Conservation (phyloP, 2,329 filamentous ascomycete species). For the Volutella citrinella region DNA sequence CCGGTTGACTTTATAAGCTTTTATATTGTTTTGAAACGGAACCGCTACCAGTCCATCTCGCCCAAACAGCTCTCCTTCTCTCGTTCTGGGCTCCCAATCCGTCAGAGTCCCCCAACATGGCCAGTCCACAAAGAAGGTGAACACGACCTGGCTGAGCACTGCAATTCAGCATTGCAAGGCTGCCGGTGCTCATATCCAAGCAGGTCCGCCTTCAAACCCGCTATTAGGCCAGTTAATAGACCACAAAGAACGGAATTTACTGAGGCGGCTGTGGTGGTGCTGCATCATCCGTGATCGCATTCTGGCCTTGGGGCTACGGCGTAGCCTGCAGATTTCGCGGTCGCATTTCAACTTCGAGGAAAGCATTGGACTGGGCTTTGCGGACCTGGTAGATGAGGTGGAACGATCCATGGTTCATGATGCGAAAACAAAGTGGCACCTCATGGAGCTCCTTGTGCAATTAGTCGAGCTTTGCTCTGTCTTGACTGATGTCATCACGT, state of each 20-base stretch:
- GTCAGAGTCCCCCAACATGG: too few relatives aligned
- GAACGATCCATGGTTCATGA: constrained; percentile 22
- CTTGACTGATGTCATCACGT: constrained; percentile 18
- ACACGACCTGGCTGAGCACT: too few relatives aligned
- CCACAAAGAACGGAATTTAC: constrained; percentile 15
- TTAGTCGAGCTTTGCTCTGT: constrained; percentile 22
- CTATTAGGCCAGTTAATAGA: too few relatives aligned
- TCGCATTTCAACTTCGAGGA: constrained; percentile 22
- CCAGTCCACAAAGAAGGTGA: too few relatives aligned
- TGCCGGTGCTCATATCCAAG: too few relatives aligned
- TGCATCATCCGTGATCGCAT: constrained; percentile 23
- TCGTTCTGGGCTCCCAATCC: too few relatives aligned
- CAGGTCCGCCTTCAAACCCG: too few relatives aligned
- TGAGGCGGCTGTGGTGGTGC: constrained; percentile 24
- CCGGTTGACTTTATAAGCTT: too few relatives aligned
- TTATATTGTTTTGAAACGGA: too few relatives aligned
- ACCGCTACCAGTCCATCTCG: too few relatives aligned
- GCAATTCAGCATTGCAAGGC: too few relatives aligned
- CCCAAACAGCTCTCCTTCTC: too few relatives aligned
- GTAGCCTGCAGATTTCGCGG: constrained; percentile 22
- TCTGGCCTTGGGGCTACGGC: constrained; percentile 17
- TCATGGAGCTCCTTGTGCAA: constrained; percentile 17
- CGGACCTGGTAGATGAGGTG: constrained; percentile 18
- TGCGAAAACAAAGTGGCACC: constrained; percentile 13
- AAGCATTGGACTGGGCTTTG: constrained; percentile 9